Evolutionary conservation across 768 basidiomycete genomes (phyloP), one percentile per base, ranked within the genome.

Genomic region (Lyophyllum shimeji): DNA sequence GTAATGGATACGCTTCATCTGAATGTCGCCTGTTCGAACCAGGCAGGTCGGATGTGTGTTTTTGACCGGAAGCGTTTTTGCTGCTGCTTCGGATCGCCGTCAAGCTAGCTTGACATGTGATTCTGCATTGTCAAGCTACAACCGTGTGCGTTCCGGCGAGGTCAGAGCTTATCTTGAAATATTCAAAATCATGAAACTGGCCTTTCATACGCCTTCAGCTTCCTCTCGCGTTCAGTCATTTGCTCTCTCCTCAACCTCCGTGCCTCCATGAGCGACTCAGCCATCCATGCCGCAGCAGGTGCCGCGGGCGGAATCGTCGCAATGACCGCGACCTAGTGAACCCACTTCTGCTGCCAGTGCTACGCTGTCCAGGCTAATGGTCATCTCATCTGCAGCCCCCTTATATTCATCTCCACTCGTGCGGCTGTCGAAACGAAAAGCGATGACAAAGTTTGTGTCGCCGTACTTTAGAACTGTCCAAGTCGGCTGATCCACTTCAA

Each of bases 351-450:
- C 46, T 52, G 7, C 33, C 25, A 43, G 43, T 44, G 25, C 25
- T 53, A 50, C 54, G 45, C 39, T 39, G 33, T 55, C 42, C 37
- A 60, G 50, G 50, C 25, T 63, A 25, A 20, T n/a, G 43, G 45
- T 46, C 0, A 18, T 27, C 18, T 11, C 31, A 37, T 12, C 15
- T 4, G 43, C 55, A 97, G 94, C 67, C 97, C 97, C 7, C 80
- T 99, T 33, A 86, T 97, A 57, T 90, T 94, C 68, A 74, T 98
- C 40, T 95, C 93, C 7, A 98, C 96, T 1, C 83, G 95, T 47
- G 93, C 94, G 2, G 96, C 95, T 7, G 93, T 98, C 3, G 88
- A 93, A 61, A 87, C 89, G 0, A 91, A 87, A 74, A 86, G 81
- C 46, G 82, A 89, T 60, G 73, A 84, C 57, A 47, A 44, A 48